Conservation (phyloP, 352 stramenopile species). For the Detonula confervacea region DNA sequence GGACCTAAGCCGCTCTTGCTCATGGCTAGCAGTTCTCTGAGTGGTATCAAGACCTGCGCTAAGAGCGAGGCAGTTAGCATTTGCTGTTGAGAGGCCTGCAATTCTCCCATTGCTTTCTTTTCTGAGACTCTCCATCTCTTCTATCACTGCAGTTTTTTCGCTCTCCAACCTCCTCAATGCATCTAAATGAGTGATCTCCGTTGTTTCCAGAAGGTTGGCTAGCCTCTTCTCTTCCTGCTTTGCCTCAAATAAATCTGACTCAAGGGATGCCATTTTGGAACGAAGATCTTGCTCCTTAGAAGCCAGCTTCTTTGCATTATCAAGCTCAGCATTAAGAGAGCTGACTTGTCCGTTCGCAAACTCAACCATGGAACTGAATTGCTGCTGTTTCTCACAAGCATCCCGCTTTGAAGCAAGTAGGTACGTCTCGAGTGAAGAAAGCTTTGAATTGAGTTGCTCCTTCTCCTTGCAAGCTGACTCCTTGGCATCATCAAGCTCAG, state of each 20-base stretch:
- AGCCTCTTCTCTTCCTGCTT: not conserved
- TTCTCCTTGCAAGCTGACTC: not conserved
- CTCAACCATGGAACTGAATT: not conserved
- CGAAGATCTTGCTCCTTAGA: not conserved
- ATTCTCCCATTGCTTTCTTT: not conserved
- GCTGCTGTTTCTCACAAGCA: not conserved
- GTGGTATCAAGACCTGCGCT: no score
- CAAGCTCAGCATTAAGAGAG: not conserved
- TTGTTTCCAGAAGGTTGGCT: not conserved
- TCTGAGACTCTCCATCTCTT: not conserved
- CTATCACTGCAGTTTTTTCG: not conserved
- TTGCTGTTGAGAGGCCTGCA: not conserved
- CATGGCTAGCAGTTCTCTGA: no score
- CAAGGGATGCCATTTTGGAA: not conserved
- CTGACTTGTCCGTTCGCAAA: not conserved
- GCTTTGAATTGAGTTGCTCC: not conserved
- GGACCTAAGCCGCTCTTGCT: no score
- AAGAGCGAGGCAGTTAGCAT: no score
- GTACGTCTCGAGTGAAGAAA: slow-evolving; percentile 8
- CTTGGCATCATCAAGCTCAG: no score
- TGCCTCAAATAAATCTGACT: not conserved
- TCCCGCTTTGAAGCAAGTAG: slow-evolving; percentile 3
- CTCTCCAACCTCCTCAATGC: not conserved
- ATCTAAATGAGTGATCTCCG: not conserved
- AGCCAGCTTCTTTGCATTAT: not conserved